Base-by-base conservation (phyloP, 2,329 filamentous ascomycete species). In the Alternaria sp. region DNA sequence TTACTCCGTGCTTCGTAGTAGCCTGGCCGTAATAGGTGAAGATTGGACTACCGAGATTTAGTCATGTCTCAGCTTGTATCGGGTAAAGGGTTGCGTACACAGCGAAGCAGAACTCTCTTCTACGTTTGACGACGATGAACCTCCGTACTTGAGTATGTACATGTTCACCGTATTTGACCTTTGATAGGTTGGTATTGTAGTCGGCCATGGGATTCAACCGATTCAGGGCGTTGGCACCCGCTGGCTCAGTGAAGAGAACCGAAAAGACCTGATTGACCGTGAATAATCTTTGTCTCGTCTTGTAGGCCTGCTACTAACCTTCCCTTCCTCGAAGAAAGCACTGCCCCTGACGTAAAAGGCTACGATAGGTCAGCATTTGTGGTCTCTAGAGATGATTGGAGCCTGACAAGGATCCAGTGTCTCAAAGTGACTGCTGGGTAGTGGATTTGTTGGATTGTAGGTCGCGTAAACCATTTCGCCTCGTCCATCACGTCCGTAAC, bases 141-240 rank as follows among this genome's bases (percentile, higher is more conserved):
- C 70, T 62, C 0, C 70, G 67, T 6, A 70, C 60, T 5, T 70
- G 50, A 3, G 60, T 65, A 44, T 58, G 58, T 3, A 64, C 70
- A 1, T 10, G 6, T 41, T 68, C 56, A 4, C 28, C 14, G 28
- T 51, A 68, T 10, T 18, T 51, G 2, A 66, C 60, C 18, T 25
- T 15, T 3, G 61, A 62, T 3, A 68, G 25, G 6, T 21, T 51
- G n/a, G 26, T 50, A 33, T 66, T 68, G 30, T 66, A 63, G 30
- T 51, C 37, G 2, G 44, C 46, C 26, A 49, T 30, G 5, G 33
- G 20, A 5, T 25, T 57, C 6, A 26, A 15, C 2, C 37, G 26
- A 5, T 26, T 65, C 6, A 26, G 18, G 0, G 45, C 26, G 5
- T 26, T 65, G 8, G 44, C n/a, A 1, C 63, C 59, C 3, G 60